These are phyloP conservation scores for Talaromyces liani DNA, from an alignment of 495 filamentous ascomycete species.

Conservation along the genomic window DNA sequence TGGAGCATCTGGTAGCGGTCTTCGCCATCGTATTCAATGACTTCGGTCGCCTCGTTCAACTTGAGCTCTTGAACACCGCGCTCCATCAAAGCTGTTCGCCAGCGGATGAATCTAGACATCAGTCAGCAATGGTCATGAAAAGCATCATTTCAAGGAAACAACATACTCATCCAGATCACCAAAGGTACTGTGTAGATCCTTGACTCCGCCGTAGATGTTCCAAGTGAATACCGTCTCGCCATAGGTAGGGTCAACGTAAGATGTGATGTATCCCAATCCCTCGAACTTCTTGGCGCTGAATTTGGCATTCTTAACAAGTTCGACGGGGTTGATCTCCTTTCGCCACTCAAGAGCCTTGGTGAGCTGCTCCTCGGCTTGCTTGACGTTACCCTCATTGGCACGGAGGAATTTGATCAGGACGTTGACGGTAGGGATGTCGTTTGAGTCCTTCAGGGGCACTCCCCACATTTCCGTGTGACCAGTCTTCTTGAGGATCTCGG, in stretches of 20 bases:
- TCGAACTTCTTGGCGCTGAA: constrained; percentile 45
- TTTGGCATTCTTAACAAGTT: constrained; percentile 30
- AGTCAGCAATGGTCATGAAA: constrained; percentile 12
- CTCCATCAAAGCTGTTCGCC: constrained; percentile 85
- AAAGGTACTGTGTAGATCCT: constrained; percentile 65
- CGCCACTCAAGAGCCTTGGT: constrained; percentile 74
- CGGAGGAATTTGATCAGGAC: constrained; percentile 87
- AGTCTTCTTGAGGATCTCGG: constrained; percentile 37
- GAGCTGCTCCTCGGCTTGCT: constrained; percentile 66
- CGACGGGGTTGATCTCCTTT: constrained; percentile 49
- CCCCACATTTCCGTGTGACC: constrained; percentile 74
- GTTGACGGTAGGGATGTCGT: constrained; percentile 64
- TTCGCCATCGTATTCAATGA: constrained; percentile 63
- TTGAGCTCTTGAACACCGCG: constrained; percentile 62
- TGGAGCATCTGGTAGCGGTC: constrained; percentile 86
- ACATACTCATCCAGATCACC: constrained; percentile 68
- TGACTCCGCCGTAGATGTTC: constrained; percentile 81
- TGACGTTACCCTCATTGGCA: constrained; percentile 70
- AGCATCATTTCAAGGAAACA: not conserved
- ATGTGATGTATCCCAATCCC: constrained; percentile 48
- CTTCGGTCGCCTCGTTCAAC: constrained; percentile 53
- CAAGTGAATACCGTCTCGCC: constrained; percentile 55
- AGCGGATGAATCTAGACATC: constrained; percentile 62
- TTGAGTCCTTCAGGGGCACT: constrained; percentile 46
- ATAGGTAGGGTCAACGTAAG: constrained; percentile 34